These are phyloP conservation scores for Diplosphaera chodatii DNA, from an alignment of 139 green algal genomes.

Conservation along the genomic window DNA sequence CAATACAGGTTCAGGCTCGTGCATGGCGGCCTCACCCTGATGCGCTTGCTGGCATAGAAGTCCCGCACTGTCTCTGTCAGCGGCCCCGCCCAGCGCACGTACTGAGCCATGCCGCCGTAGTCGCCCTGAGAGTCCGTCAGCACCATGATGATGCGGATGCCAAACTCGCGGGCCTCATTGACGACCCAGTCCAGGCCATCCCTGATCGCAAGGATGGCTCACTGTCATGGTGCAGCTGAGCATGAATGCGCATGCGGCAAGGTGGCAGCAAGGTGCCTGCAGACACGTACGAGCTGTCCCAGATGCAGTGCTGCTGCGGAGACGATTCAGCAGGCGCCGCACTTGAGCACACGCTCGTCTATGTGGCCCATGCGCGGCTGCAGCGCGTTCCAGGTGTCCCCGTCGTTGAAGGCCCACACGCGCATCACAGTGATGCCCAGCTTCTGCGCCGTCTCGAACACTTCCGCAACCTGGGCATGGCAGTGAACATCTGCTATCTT, in stretches of 20 bases:
- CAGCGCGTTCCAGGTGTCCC: slow-evolving; percentile 4
- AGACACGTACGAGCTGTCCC: too few species aligned
- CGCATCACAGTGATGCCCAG: slow-evolving; percentile 17
- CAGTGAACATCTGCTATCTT: too few species aligned
- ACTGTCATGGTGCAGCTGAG: too few species aligned
- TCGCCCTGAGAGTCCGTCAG: slow-evolving; percentile 33
- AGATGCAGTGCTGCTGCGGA: too few species aligned
- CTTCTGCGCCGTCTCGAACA: slow-evolving; percentile 8
- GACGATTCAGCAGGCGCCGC: neutral
- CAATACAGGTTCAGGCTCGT: too few species aligned
- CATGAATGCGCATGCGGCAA: too few species aligned
- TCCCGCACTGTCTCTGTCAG: slow-evolving; percentile 14
- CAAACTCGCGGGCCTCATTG: slow-evolving; percentile 15
- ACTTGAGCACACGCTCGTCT: neutral
- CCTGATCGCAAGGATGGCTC: neutral
- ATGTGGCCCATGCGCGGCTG: slow-evolving; percentile 1
- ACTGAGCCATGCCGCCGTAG: slow-evolving; percentile 35
- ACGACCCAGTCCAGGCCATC: slow-evolving; percentile 30
- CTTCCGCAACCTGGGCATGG: slow-evolving; percentile 1
- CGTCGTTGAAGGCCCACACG: slow-evolving; percentile 18
- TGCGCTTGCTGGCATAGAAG: slow-evolving; percentile 23
- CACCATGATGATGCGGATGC: slow-evolving; percentile 40
- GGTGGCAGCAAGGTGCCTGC: too few species aligned
- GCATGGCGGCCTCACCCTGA: neutral
- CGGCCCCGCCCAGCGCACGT: slow-evolving; percentile 20